These are phyloP conservation scores for Boletellus deceptivus DNA, from an alignment of 1,284 basidiomycete species.

Conservation along the genomic window DNA sequence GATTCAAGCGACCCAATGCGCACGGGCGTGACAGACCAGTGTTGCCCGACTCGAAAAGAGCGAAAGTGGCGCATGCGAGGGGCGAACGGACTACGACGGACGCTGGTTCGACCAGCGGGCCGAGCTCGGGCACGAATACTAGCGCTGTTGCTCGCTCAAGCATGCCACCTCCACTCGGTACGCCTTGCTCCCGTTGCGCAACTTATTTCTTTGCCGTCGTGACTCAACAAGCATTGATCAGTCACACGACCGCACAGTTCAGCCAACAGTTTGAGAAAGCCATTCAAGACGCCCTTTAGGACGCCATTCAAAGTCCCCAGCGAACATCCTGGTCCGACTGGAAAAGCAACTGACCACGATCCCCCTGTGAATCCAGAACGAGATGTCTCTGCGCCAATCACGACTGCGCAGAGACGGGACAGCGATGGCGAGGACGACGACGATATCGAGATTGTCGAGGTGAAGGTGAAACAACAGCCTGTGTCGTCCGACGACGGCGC, in stretches of 20 bases:
- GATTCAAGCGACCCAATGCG: conserved; percentile 26
- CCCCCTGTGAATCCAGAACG: background rate
- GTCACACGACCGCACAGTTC: conserved; percentile 46
- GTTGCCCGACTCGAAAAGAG: conserved; percentile 36
- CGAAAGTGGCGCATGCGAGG: conserved; percentile 32
- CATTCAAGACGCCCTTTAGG: conserved; percentile 41
- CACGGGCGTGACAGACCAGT: conserved; percentile 8
- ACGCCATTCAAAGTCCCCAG: conserved; percentile 36
- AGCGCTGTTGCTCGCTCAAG: background rate
- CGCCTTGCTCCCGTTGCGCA: conserved; percentile 5
- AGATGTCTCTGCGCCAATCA: background rate
- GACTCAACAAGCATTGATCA: conserved; percentile 14
- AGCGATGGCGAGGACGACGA: conserved; percentile 7
- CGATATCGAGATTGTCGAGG: conserved; percentile 18
- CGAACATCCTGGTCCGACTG: conserved; percentile 1
- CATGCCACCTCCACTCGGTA: conserved; percentile 38
- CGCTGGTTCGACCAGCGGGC: background rate
- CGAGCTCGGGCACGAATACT: background rate
- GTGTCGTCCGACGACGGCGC: background rate
- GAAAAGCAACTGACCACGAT: background rate
- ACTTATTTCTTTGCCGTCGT: background rate
- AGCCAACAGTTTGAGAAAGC: conserved; percentile 43
- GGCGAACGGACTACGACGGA: background rate
- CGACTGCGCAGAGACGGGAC: background rate
- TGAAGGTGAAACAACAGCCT: background rate